Conservation (phyloP, 805 yeast genomes). For the Ogataea nitratoaversa region DNA sequence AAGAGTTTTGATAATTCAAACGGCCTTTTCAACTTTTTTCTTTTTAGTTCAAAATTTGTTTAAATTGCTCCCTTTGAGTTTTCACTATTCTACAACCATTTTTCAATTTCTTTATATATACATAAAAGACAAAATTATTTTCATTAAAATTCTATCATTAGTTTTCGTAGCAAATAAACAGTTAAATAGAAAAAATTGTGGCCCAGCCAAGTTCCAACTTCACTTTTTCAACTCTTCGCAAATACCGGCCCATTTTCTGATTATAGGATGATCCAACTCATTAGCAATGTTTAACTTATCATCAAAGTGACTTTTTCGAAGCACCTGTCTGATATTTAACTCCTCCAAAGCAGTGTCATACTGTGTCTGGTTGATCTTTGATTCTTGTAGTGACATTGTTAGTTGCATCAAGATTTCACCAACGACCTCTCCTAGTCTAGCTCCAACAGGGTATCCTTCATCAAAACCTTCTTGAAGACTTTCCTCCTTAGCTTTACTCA, state of each 20-base stretch:
- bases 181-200: background rate
- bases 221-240: slow-evolving; percentile 8
- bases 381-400: slow-evolving; percentile 2
- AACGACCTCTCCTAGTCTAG: slow-evolving; percentile 56
- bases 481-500: slow-evolving; percentile 61
- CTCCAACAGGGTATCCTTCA: slow-evolving; percentile 72
- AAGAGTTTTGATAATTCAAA: slow-evolving; percentile 6
- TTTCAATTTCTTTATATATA: background rate
- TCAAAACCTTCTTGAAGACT: slow-evolving; percentile 81
- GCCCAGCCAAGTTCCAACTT: background rate
- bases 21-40: no score
- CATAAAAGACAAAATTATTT: background rate
- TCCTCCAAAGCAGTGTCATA: slow-evolving; percentile 44
- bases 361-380: slow-evolving; percentile 4
- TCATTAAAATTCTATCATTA: background rate
- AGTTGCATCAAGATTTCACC: slow-evolving; percentile 62
- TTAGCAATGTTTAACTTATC: slow-evolving; percentile 37
- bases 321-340: slow-evolving; percentile 52
- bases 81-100: no score
- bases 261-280: slow-evolving; percentile 26
- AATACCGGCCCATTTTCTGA: slow-evolving; percentile 23
- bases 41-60: no score
- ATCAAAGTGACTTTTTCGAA: slow-evolving; percentile 53
- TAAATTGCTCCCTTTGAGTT: no score
- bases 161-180: background rate